Conservation (phyloP, 2,329 filamentous ascomycete species). For the Tolypocladium sp. region DNA sequence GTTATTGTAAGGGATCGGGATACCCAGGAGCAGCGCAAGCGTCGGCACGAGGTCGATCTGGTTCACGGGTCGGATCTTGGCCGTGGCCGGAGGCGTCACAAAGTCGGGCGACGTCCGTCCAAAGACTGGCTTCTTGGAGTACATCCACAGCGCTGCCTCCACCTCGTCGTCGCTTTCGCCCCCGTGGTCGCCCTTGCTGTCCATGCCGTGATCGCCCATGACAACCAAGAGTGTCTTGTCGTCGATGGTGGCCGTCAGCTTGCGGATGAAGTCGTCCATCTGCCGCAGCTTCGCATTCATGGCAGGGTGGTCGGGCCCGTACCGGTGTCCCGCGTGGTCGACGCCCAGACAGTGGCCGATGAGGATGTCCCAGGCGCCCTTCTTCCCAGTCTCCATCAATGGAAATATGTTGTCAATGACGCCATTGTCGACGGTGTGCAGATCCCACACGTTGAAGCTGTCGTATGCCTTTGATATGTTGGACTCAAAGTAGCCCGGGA, state of each 20-base stretch:
- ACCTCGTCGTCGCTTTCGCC: conserved; percentile 96
- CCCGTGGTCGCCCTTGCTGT: conserved; percentile 93
- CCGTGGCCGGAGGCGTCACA: conserved; percentile 52
- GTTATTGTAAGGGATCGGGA: conserved; percentile 95
- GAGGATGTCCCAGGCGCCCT: conserved; percentile 80
- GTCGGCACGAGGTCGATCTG: conserved; percentile 97
- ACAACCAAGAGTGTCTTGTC: conserved; percentile 83
- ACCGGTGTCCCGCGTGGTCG: conserved; percentile 93
- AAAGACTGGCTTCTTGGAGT: conserved; percentile 79
- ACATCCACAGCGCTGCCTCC: conserved; percentile 96
- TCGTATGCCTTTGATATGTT: conserved; percentile 85
- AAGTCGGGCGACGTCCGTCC: conserved; percentile 61
- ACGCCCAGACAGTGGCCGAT: conserved; percentile 92
- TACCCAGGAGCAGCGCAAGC: conserved; percentile 73
- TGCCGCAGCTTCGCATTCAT: conserved; percentile 87
- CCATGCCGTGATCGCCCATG: conserved; percentile 99
- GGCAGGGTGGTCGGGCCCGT: conserved; percentile 83
- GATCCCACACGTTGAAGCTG: conserved; percentile 96
- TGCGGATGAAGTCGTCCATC: conserved; percentile 75
- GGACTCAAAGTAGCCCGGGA: conserved; percentile 85
- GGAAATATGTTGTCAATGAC: conserved; percentile 88
- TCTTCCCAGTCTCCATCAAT: conserved; percentile 56
- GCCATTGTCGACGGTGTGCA: conserved; percentile 94
- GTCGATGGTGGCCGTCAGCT: conserved; percentile 64
- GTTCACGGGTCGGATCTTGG: conserved; percentile 65